Evolutionary conservation across 768 basidiomycete genomes (phyloP), one percentile per base, ranked within the genome.

Genomic region (Podaxis sp.): DNA sequence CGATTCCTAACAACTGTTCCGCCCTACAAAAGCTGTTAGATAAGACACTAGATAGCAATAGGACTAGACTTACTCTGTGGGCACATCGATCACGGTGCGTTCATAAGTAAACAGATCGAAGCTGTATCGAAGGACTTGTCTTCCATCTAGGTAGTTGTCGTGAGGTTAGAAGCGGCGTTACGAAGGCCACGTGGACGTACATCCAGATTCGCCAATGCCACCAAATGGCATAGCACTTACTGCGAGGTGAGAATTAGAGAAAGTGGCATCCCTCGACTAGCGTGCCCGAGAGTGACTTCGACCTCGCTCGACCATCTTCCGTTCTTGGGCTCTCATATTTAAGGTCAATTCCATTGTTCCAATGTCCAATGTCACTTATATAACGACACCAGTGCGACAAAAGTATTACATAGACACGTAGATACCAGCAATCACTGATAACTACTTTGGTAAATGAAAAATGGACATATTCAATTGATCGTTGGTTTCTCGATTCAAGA

Each of bases 131-230:
- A 85, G 70, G 13, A 74, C 50, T 65, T 88, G 84, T 24, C 75
- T 71, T 11, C 89, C 88, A 59, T 87, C 87, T 87, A 43, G 29
- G 15, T 47, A 3, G 25, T 51, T 24, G 8, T n/a, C 41, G 37
- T 19, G 5, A 40, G 24, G 17, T 12, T 61, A 46, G 24, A 4
- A 4, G 15, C 56, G 52, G 47, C 41, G 7, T 25, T 19, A 19
- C 22, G 56, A 50, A 47, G 22, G 8, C 5, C 19, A 27, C 24
- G 33, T 55, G 15, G 8, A 74, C 85, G 65, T 70, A 89, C 88
- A 81, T 58, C 89, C 88, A 1, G 87, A 88, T 67, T 83, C 83
- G 29, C 88, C 87, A 2, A 84, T 76, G 1, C 71, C 75, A 9
- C 75, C 75, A 53, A 76, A 74, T 4, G 75, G 75, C 3, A 73